Evolutionary conservation across 2,329 filamentous ascomycete genomes (phyloP), one percentile per base, ranked within the genome.

Genomic region (Tolypocladium guangdongense): DNA sequence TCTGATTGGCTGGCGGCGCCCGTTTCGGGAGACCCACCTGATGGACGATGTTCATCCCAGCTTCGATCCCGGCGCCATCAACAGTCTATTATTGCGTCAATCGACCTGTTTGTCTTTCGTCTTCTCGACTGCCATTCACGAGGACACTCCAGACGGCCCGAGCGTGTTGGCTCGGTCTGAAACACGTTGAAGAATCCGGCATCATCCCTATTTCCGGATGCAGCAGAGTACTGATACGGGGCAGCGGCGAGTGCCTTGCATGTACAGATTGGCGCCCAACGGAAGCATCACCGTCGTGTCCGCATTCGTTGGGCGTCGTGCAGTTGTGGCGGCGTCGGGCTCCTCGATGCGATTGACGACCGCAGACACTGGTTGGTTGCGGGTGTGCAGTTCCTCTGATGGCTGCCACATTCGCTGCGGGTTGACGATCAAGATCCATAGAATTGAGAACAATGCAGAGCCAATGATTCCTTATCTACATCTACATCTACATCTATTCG

Each of bases 1-100:
- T 46, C 54, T 54, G 43, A 65, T 67, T 67, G 60, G 64, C 49
- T 37, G 8, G 16, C 27, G 43, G n/a, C 11, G 37, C 3, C 3
- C 18, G 37, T 36, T 36, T 18, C 7, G 35, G 35, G 35, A 18
- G 35, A 16, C 35, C 14, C 35, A 7, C 35, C 35, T 2, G 33
- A 35, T 16, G 12, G 33, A 16, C 14, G 33, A 4, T 10, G 14
- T 35, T 33, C 11, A 33, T 14, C 32, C 11, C 32, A 18, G 38
- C 3, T 46, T 30, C 24, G 43, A 14, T 3, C 16, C 22, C 41
- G 22, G 14, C 39, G n/a, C 24, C 24, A 7, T 18, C 3, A 11
- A 8, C 27, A 6, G 6, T 3, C 6, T 3, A 27, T 30, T 8
- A 8, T 12, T 14, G 24, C 41, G 22, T 18, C 41, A 7, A 43